phyloP scores from a whole-genome alignment of 2,329 filamentous ascomycete species.

The Hymenoscyphus scutula region DNA sequence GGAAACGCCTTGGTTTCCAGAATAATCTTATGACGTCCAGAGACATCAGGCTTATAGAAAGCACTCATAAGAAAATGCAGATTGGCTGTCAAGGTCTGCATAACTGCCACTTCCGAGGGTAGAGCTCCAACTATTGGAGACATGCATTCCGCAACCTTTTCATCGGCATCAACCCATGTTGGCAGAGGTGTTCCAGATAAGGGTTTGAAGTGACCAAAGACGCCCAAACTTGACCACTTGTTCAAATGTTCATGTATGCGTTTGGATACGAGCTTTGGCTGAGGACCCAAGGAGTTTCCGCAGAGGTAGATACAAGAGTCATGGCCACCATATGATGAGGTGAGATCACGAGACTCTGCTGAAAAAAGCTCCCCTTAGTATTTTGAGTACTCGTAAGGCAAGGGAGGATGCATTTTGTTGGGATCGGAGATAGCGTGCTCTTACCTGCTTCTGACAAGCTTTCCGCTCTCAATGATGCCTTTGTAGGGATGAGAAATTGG shows the following conservation, averaged over 20 bases:
- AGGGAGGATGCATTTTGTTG: neutral
- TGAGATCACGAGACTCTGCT: slow-evolving; percentile 23
- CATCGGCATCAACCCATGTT: slow-evolving; percentile 70
- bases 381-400: neutral
- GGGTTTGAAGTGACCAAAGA: slow-evolving; percentile 72
- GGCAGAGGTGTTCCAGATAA: slow-evolving; percentile 59
- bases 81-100: slow-evolving; percentile 78
- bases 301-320: slow-evolving; percentile 64
- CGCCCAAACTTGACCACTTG: slow-evolving; percentile 74
- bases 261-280: slow-evolving; percentile 62
- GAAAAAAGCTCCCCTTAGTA: slow-evolving; percentile 2
- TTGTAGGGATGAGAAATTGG: slow-evolving; percentile 77
- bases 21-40: slow-evolving; percentile 66
- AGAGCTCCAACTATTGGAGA: slow-evolving; percentile 69
- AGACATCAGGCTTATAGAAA: slow-evolving; percentile 68
- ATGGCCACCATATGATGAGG: slow-evolving; percentile 17
- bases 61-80: slow-evolving; percentile 74
- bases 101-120: slow-evolving; percentile 68
- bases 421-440: neutral
- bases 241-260: slow-evolving; percentile 68
- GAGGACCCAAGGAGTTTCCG: slow-evolving; percentile 75
- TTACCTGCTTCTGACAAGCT: slow-evolving; percentile 30
- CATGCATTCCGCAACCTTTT: slow-evolving; percentile 62
- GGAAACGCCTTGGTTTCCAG: slow-evolving; percentile 80
- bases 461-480: slow-evolving; percentile 61